Conservation (phyloP, 805 yeast species). For the Pachysolen tannophilus region DNA sequence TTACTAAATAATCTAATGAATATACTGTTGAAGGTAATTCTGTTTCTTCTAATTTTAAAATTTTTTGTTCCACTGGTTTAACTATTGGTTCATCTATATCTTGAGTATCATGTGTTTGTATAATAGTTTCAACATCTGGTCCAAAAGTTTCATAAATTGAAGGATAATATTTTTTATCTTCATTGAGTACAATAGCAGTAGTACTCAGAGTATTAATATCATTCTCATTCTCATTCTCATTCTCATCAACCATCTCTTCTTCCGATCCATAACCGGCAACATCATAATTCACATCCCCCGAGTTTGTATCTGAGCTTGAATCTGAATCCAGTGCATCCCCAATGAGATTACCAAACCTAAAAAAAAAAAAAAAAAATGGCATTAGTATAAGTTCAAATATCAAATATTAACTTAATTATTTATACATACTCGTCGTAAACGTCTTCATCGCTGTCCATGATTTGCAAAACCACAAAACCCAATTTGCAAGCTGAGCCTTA, state of each 20-base stretch:
- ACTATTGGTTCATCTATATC: constrained; percentile 56
- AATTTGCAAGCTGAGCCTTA: too few species aligned
- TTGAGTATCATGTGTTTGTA: constrained; percentile 38
- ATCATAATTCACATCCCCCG: constrained; percentile 6
- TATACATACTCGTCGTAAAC: constrained; percentile 75
- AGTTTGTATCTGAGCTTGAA: constrained; percentile 19
- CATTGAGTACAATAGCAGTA: constrained; percentile 29
- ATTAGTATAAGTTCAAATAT: constrained; percentile 8
- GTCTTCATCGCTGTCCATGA: constrained; percentile 65
- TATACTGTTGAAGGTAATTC: constrained; percentile 53
- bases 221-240: constrained; percentile 13
- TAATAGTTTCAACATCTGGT: constrained; percentile 55
- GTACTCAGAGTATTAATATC: constrained; percentile 12
- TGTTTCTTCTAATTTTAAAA: constrained; percentile 40
- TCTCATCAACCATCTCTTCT: constrained; percentile 15
- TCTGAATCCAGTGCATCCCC: constrained; percentile 44
- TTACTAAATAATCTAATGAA: constrained; percentile 53
- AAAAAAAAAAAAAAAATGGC: not conserved
- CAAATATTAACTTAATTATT: constrained; percentile 13
- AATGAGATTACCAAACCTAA: constrained; percentile 55
- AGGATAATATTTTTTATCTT: constrained; percentile 37
- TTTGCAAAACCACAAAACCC: too few species aligned
- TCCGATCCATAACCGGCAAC: constrained; percentile 14
- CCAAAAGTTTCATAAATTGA: constrained; percentile 43
- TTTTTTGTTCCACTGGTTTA: constrained; percentile 35